Evolutionary conservation across 768 basidiomycete genomes (phyloP).

Genomic region (Pleurotus platypus): DNA sequence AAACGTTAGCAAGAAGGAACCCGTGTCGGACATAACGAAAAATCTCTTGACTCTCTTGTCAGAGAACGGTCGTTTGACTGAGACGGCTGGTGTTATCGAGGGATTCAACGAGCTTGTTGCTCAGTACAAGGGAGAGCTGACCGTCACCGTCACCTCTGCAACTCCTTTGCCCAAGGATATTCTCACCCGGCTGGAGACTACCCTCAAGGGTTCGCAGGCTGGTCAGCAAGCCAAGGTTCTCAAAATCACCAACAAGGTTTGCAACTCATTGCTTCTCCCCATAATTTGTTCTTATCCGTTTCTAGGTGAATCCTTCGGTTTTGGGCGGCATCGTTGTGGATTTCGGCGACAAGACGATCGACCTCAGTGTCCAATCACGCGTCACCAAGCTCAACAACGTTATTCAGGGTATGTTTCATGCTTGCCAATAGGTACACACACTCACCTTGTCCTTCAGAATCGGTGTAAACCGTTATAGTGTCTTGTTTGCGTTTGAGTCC

Average conservation of each 20-base stretch:
- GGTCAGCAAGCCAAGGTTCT: constrained; percentile 85
- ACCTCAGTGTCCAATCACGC: constrained; percentile 89
- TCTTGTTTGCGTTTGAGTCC: constrained; percentile 1
- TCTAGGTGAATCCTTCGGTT: constrained; percentile 85
- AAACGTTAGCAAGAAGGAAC: constrained; percentile 61
- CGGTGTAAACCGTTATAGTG: constrained; percentile 25
- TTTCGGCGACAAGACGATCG: constrained; percentile 97
- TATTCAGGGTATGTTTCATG: constrained; percentile 63
- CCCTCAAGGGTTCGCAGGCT: constrained; percentile 82
- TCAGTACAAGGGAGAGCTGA: constrained; percentile 89
- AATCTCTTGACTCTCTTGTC: constrained; percentile 88
- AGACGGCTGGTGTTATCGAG: constrained; percentile 83
- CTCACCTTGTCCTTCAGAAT: constrained; percentile 24
- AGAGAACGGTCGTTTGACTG: constrained; percentile 87
- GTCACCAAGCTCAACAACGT: constrained; percentile 93
- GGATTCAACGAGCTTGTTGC: constrained; percentile 89
- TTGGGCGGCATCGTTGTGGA: constrained; percentile 93
- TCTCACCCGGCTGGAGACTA: constrained; percentile 73
- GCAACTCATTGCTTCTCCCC: constrained; percentile 13
- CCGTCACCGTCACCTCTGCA: constrained; percentile 89
- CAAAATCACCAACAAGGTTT: constrained; percentile 89
- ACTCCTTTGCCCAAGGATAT: constrained; percentile 74
- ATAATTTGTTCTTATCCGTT: constrained; percentile 9
- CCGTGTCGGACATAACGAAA: constrained; percentile 83
- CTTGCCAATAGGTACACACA: neutral